Evolutionary conservation across 2,329 filamentous ascomycete species (phyloP).

Genomic region (Cladobotryum mycophilum): DNA sequence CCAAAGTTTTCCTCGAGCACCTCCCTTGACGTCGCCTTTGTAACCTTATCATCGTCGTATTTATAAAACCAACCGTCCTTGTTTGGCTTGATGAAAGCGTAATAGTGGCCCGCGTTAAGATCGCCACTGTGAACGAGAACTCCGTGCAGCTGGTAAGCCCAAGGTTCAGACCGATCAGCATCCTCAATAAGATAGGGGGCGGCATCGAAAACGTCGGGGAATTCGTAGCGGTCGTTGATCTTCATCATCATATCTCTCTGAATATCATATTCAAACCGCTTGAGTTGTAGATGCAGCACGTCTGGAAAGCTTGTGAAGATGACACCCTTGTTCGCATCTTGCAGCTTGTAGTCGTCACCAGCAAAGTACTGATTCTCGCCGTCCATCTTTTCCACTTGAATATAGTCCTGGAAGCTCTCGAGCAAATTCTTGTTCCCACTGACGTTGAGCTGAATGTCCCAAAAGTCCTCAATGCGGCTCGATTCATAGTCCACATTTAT

Average conservation of each 20-base stretch:
- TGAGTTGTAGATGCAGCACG: constrained; percentile 89
- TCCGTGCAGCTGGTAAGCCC: constrained; percentile 87
- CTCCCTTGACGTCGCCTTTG: constrained; percentile 84
- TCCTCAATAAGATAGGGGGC: constrained; percentile 80
- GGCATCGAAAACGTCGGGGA: constrained; percentile 77
- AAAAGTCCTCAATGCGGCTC: constrained; percentile 92
- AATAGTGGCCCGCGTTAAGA: constrained; percentile 95
- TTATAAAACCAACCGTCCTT: constrained; percentile 95
- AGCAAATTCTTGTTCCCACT: constrained; percentile 87
- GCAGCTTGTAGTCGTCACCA: constrained; percentile 79
- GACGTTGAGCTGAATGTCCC: constrained; percentile 97
- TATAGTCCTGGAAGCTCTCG: constrained; percentile 93
- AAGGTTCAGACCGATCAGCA: constrained; percentile 81
- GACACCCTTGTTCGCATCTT: constrained; percentile 95
- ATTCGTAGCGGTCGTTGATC: constrained; percentile 89
- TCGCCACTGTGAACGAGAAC: constrained; percentile 96
- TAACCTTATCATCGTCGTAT: constrained; percentile 96
- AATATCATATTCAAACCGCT: constrained; percentile 97
- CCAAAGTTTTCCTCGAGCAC: constrained; percentile 96
- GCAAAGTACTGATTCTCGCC: constrained; percentile 99
- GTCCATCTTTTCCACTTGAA: constrained; percentile 93
- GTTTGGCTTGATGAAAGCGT: constrained; percentile 88
- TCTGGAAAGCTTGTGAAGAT: constrained; percentile 95
- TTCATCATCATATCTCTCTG: constrained; percentile 98
- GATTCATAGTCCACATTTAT: constrained; percentile 98